Conservation (phyloP, 1,284 basidiomycete genomes). For the Malassezia japonica region DNA sequence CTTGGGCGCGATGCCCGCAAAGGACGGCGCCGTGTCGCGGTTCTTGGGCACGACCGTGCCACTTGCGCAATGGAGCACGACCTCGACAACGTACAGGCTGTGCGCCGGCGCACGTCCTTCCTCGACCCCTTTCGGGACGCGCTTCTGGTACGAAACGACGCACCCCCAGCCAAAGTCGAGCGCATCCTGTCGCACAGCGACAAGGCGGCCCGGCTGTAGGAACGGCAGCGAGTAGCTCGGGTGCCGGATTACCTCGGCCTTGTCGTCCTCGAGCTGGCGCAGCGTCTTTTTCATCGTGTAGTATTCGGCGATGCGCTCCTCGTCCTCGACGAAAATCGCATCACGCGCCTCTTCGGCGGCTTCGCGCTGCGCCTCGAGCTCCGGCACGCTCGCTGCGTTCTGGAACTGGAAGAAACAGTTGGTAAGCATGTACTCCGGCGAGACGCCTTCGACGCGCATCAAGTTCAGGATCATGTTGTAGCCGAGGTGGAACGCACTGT, state of each 20-base stretch:
- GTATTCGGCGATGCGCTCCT: slow-evolving; percentile 75
- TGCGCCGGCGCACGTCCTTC: slow-evolving; percentile 63
- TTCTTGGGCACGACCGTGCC: slow-evolving; percentile 56
- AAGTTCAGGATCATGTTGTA: slow-evolving; percentile 99
- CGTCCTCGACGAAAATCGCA: slow-evolving; percentile 66
- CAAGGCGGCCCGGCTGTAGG: slow-evolving; percentile 79
- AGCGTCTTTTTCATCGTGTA: slow-evolving; percentile 84
- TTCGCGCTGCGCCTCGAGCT: slow-evolving; percentile 72
- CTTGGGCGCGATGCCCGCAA: slow-evolving; percentile 26
- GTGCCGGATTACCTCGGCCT: slow-evolving; percentile 83
- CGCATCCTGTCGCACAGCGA: slow-evolving; percentile 75
- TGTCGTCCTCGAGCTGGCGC: slow-evolving; percentile 73
- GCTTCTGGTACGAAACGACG: slow-evolving; percentile 83
- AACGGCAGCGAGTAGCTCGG: slow-evolving; percentile 88
- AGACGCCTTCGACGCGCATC: slow-evolving; percentile 97
- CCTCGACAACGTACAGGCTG: slow-evolving; percentile 80
- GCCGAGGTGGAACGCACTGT: slow-evolving; percentile 96
- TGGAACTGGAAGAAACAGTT: slow-evolving; percentile 98
- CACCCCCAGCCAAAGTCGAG: slow-evolving; percentile 94
- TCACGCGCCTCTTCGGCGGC: slow-evolving; percentile 64
- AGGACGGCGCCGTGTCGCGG: slow-evolving; percentile 15
- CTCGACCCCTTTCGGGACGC: slow-evolving; percentile 51
- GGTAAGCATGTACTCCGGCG: slow-evolving; percentile 96
- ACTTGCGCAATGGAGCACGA: slow-evolving; percentile 71
- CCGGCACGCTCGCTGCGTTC: slow-evolving; percentile 77